phyloP scores from a whole-genome alignment of 2,329 filamentous ascomycete genomes.

The Rosellinia necatrix region DNA sequence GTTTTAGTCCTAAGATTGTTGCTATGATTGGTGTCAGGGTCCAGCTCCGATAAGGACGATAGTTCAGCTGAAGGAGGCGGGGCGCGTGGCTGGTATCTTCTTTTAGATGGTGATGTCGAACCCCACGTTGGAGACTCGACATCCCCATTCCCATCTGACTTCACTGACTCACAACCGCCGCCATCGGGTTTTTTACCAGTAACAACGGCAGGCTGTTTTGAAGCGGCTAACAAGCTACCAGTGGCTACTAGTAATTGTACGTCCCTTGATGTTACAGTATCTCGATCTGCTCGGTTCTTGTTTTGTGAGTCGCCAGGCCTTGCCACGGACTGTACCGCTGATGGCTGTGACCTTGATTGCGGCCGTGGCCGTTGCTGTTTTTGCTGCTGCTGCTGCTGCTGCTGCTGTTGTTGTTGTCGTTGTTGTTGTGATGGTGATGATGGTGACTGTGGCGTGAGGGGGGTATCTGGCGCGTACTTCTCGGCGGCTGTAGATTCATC shows the following conservation, averaged over 20 bases:
- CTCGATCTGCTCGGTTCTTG: conserved; percentile 25
- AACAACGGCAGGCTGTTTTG: neutral
- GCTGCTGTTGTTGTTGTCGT: conserved; percentile 19
- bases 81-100: conserved; percentile 5
- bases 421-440: conserved; percentile 24
- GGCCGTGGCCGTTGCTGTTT: conserved; percentile 7
- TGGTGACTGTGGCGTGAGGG: conserved; percentile 23
- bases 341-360: neutral
- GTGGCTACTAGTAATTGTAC: neutral
- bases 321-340: conserved; percentile 37
- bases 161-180: conserved; percentile 15
- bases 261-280: conserved; percentile 14
- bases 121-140: conserved; percentile 1
- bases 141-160: conserved; percentile 17
- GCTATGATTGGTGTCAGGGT: neutral
- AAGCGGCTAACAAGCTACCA: neutral
- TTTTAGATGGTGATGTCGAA: neutral
- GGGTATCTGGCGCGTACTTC: conserved; percentile 30
- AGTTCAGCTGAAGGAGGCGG: conserved; percentile 3
- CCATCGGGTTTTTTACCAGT: neutral
- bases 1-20: too few relatives aligned
- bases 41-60: neutral
- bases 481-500: conserved; percentile 37
- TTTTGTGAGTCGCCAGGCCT: conserved; percentile 22
- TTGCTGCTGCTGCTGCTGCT: neutral